Percentiles rank a stretch among this genome's conserved stretches.
phyloP scores from a whole-genome alignment of 2,329 filamentous ascomycete genomes.

The Xylariales sp. region DNA sequence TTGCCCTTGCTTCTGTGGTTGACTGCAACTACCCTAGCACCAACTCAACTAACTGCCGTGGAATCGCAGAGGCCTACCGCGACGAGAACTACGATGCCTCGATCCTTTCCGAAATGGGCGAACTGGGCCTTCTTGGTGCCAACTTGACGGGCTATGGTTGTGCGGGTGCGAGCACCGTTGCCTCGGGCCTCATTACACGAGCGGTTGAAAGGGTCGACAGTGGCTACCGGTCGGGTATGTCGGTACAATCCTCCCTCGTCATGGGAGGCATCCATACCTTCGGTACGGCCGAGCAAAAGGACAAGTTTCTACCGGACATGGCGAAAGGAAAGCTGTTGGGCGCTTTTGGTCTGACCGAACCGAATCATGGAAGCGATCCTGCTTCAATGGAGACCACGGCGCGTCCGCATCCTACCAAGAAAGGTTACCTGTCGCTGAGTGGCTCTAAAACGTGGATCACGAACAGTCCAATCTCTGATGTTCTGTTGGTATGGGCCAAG shows the following conservation, averaged over 20 bases:
- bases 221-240: slow-evolving; percentile 89
- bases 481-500: slow-evolving; percentile 90
- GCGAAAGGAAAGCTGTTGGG: slow-evolving; percentile 79
- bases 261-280: slow-evolving; percentile 93
- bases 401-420: slow-evolving; percentile 78
- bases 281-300: slow-evolving; percentile 81
- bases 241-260: slow-evolving; percentile 85
- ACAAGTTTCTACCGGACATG: slow-evolving; percentile 74
- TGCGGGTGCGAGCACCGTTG: slow-evolving; percentile 81
- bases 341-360: slow-evolving; percentile 86
- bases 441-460: slow-evolving; percentile 95
- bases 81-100: slow-evolving; percentile 82
- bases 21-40: too few species aligned
- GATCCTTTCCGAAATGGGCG: slow-evolving; percentile 88
- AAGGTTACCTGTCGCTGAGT: slow-evolving; percentile 73
- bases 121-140: slow-evolving; percentile 81
- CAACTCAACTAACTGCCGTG: too few species aligned
- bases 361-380: slow-evolving; percentile 88
- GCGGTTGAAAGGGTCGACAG: slow-evolving; percentile 90
- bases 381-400: slow-evolving; percentile 86
- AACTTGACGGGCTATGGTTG: slow-evolving; percentile 86
- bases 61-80: slow-evolving; percentile 51
- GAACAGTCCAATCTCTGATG: slow-evolving; percentile 84
- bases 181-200: slow-evolving; percentile 83
- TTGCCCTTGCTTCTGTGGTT: too few species aligned